These are phyloP conservation scores for Kuraishia hungarica DNA, from an alignment of 805 yeast genomes.

Conservation along the genomic window DNA sequence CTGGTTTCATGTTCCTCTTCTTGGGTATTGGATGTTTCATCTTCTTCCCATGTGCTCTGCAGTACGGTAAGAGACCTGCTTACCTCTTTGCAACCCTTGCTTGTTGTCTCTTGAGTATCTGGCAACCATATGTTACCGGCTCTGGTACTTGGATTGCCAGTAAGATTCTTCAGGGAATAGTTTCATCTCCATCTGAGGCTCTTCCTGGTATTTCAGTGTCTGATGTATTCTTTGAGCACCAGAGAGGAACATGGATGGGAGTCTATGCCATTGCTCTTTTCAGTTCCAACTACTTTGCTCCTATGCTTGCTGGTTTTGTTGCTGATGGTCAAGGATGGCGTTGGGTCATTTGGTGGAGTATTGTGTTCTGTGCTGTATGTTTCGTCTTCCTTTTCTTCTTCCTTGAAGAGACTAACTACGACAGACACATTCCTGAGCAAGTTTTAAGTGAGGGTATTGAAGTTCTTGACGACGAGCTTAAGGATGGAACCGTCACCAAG, in stretches of 20 bases:
- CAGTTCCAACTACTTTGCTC: constrained; percentile 47
- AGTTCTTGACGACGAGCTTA: constrained; percentile 1
- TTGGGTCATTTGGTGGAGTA: constrained; percentile 43
- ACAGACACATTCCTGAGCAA: constrained; percentile 15
- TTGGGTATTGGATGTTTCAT: constrained; percentile 30
- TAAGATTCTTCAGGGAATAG: constrained; percentile 21
- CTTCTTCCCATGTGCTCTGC: constrained; percentile 28
- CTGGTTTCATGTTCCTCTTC: constrained; percentile 31
- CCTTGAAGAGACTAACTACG: constrained; percentile 50
- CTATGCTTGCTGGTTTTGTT: constrained; percentile 51
- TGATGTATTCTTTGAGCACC: constrained; percentile 44
- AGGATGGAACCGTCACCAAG: background rate
- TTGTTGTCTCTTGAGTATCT: constrained; percentile 19
- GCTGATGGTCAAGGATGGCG: constrained; percentile 40
- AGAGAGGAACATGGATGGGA: constrained; percentile 37
- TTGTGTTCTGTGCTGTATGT: constrained; percentile 35
- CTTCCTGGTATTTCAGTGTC: constrained; percentile 40
- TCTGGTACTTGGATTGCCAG: constrained; percentile 24
- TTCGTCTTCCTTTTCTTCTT: constrained; percentile 30
- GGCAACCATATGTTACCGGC: constrained; percentile 23
- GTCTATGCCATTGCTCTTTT: constrained; percentile 46
- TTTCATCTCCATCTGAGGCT: constrained; percentile 33
- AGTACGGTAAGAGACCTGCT: constrained; percentile 29
- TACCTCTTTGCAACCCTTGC: constrained; percentile 24
- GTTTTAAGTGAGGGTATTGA: constrained; percentile 5